Conservation (phyloP, 164 flowering plant species). For the Nymphaea colorata region DNA sequence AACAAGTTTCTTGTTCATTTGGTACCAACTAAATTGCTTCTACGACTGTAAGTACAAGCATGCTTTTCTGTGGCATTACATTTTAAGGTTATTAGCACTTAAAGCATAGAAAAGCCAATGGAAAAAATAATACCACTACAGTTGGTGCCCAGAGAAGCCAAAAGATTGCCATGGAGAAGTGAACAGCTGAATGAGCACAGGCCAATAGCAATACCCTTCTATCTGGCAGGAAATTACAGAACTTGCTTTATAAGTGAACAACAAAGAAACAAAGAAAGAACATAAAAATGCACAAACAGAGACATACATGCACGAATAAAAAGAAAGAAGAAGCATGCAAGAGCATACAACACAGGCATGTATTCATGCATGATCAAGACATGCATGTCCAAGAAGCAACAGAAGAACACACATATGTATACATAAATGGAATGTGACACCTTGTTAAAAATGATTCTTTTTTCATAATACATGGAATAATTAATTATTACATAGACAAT, state of each 20-base stretch:
- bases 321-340: too few species aligned
- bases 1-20: neutral
- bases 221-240: conserved; percentile 28
- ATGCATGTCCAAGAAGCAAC: too few species aligned
- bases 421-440: too few species aligned
- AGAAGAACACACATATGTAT: too few species aligned
- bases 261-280: neutral
- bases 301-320: neutral
- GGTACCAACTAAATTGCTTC: too few species aligned
- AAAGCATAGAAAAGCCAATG: neutral
- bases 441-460: too few species aligned
- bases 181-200: conserved; percentile 60
- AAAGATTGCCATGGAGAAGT: conserved; percentile 52
- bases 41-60: too few species aligned
- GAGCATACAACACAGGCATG: too few species aligned
- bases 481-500: too few species aligned
- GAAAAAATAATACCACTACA: conserved; percentile 49
- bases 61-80: neutral
- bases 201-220: conserved; percentile 69
- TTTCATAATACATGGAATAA: too few species aligned
- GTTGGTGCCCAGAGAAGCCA: conserved; percentile 97
- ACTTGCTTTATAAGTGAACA: neutral
- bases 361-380: too few species aligned
- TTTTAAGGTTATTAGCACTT: neutral
- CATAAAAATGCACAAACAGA: neutral